Base-by-base conservation (phyloP, 2,329 filamentous ascomycete species). In the Mycosphaerella sp. region DNA sequence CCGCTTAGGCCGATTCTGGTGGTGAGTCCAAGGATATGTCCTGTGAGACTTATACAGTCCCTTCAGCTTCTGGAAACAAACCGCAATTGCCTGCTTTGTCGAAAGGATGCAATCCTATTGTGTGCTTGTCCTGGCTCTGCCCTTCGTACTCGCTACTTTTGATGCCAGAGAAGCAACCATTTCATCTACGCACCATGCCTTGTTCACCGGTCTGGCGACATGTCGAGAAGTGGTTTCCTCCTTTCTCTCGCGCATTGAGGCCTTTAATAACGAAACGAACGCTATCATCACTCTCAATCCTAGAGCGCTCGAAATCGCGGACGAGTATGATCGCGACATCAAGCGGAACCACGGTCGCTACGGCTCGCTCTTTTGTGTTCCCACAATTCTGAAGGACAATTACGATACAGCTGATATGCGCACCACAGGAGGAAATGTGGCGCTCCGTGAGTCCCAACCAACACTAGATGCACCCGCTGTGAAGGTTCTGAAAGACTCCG, bases 341-440 rank as follows among this genome's bases (percentile, higher is more conserved):
- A 65, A 70, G 2, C 62, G 70, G 2, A 74, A 75, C 2, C 79
- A 81, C 60, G 68, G 70, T 18, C 75, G 73, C 0, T 55, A 56
- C 25, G 76, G 73, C 0, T 62, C 73, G 0, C 68, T 85, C 1
- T 80, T 84, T 63, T 82, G 81, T 61, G 71, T 85, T 14, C 81
- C 82, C 0, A 65, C 83, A 10, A 61, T 85, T 4, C 66, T 85
- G 5, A 85, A 85, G 63, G 82, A 85, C 66, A 85, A 84, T 60
- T 82, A 76, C 61, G 76, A 82, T 49, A 78, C 79, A 0, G 57
- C 64, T 0, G 73, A 74, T 16, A 75, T 81, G 66, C 74, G 74
- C 39, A 85, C 81, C 0, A 84, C 80, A 0, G 80, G 76, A 0
- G 79, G 74, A 4, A 76, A 71, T 53, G 59, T 74, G 6, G 76